Base-by-base conservation (phyloP, 352 stramenopile species). In the Stephanocyclus meneghinianus region DNA sequence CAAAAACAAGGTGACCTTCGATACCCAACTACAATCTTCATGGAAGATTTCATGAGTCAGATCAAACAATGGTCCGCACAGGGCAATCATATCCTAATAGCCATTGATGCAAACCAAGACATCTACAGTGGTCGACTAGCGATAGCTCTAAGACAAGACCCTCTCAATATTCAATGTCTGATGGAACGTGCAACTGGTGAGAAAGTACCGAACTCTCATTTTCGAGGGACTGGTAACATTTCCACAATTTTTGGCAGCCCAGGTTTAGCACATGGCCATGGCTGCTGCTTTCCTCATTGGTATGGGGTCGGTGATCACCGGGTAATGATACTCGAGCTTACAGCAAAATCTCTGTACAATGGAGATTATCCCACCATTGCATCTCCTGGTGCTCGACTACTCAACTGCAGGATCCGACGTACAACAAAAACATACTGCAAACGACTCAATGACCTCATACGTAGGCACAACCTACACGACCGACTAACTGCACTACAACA, bases 1-100 rank as follows among this genome's bases (percentile, higher is more conserved):
- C 21, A 77, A 57, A 2, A 3, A 7, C 29, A 56, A 50, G 70
- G 70, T 16, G 70, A 77, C 11, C 5, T 32, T 29, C 42, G 57
- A 13, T 63, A 56, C 44, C 57, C 57, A 9, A 15, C 30, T 4
- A 48, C 35, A 15, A 50, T 77, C 13, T 42, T 71, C 4, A 26
- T 32, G 9, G 62, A 57, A 29, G 10, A 71, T 11, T 2, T 71
- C 11, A 15, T 71, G 1, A 29, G 2, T 15, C 16, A 71, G 32
- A 37, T 71, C 18, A 16, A 29, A 18, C 3, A 47, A 11, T 71
- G 62, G 62, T 18, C 30, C 5, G 16, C 9, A 32, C 6, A 45
- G 6, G 62, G 44, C 10, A 3, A 59, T 3, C n/a, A 71, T 4
- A 42, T 71, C 10, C 8, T 71, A 8, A 5, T 71, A 2, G 1